Base-by-base conservation (phyloP, 2,329 filamentous ascomycete species). In the Simplicillium sp. region DNA sequence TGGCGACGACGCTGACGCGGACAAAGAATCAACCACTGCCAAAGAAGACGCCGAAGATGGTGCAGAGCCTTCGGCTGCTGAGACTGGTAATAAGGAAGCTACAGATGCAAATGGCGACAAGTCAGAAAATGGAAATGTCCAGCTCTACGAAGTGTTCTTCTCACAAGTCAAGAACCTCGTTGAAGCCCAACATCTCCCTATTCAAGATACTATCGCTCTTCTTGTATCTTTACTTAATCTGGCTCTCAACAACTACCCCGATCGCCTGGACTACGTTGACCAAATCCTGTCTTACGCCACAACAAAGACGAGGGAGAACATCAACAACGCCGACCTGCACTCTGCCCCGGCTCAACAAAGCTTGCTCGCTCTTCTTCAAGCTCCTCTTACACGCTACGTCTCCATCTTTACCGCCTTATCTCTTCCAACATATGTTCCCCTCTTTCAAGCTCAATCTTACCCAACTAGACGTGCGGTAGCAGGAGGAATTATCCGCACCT, bases 381-480 rank as follows among this genome's bases (percentile, higher is more conserved):
- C 87, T 7, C 92, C 92, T 0, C 76, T 97, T 45, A 84, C 87
- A 60, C 80, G 86, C 47, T 98, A 98, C 59, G 75, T 83, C 42
- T 97, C 90, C 5, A 81, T 97, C 34, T 98, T 98, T 57, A 98
- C 92, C n/a, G 90, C 92, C 1, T 69, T 98, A 20, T 85, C 92
- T 11, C 75, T 98, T 43, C 92, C 92, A 1, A 90, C 84, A 48
- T 98, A 94, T 56, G 80, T 97, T 37, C 86, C 90, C 29, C 77
- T 98, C 15, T 80, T 92, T 54, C 83, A 94, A 50, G 83, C 86
- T 13, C 92, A 98, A 61, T 89, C 88, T 36, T 98, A 97, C 56
- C 84, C 87, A 8, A 97, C 90, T 5, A 77, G 90, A 47, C 76
- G 94, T 54, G 86, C 90, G 25, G 86, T 98, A 20, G 92, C 92